phyloP scores from a whole-genome alignment of 805 yeast species.

The Priceomyces haplophilus region DNA sequence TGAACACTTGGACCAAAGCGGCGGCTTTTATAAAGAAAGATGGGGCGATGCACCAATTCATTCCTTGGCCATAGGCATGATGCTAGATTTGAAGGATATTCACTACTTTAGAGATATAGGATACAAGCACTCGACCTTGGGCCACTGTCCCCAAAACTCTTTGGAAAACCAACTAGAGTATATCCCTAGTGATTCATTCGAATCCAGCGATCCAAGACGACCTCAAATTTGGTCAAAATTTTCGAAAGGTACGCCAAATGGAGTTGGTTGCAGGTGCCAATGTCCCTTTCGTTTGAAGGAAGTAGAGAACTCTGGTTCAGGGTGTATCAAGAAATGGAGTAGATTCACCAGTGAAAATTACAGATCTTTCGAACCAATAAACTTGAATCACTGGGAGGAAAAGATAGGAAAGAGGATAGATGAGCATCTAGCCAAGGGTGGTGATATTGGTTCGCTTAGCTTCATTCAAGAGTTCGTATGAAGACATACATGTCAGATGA shows the following conservation, averaged over 20 bases:
- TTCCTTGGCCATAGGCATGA: slow-evolving; percentile 78
- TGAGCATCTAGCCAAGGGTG: slow-evolving; percentile 19
- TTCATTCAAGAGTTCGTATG: slow-evolving; percentile 2
- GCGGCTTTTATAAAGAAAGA: slow-evolving; percentile 86
- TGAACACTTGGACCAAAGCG: slow-evolving; percentile 60
- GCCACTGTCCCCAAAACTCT: slow-evolving; percentile 75
- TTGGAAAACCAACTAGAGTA: slow-evolving; percentile 51
- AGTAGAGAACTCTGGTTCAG: slow-evolving; percentile 52
- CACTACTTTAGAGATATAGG: slow-evolving; percentile 95
- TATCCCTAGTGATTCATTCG: slow-evolving; percentile 27
- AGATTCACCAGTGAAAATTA: slow-evolving; percentile 32
- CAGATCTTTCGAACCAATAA: slow-evolving; percentile 15
- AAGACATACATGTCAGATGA: background rate
- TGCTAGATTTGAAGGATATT: slow-evolving; percentile 62
- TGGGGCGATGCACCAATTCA: slow-evolving; percentile 99
- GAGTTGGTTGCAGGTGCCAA: slow-evolving; percentile 84
- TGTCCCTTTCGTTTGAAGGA: slow-evolving; percentile 58
- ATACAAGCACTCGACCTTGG: slow-evolving; percentile 73
- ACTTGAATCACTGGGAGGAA: slow-evolving; percentile 24
- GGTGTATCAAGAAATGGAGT: slow-evolving; percentile 55
- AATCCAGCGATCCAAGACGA: slow-evolving; percentile 12
- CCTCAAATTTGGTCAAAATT: background rate
- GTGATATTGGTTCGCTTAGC: slow-evolving; percentile 16
- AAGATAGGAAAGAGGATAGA: slow-evolving; percentile 20
- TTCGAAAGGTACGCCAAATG: slow-evolving; percentile 23